These are phyloP conservation scores for Olyra latifolia DNA, from an alignment of 176 grass and related monocot species.

Conservation along the genomic window DNA sequence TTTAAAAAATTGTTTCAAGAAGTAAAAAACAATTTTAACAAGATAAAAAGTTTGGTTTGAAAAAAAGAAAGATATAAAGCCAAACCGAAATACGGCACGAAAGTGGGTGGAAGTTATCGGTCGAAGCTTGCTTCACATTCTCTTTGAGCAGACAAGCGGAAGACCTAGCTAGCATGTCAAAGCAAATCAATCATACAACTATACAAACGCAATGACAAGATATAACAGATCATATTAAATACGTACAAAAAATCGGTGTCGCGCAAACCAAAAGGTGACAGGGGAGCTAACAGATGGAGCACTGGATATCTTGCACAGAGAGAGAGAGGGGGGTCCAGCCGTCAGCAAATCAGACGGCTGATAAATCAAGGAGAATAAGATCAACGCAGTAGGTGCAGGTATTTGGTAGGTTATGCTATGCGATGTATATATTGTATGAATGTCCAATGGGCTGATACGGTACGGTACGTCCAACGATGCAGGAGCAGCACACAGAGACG, in stretches of 20 bases:
- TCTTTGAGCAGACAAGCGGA: constrained; percentile 14
- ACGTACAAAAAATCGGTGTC: background rate
- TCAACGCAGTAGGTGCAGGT: background rate
- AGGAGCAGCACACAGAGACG: background rate
- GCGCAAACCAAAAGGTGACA: background rate
- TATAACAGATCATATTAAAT: background rate
- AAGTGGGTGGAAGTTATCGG: background rate
- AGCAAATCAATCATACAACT: constrained; percentile 18
- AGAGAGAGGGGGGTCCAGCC: background rate
- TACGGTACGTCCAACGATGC: background rate
- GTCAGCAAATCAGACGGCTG: background rate
- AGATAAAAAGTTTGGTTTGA: no score
- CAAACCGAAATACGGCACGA: no score
- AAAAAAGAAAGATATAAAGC: no score
- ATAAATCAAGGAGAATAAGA: background rate
- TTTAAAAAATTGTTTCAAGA: no score
- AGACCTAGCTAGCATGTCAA: background rate
- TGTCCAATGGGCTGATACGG: background rate
- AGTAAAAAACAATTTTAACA: no score
- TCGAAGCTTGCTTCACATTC: constrained; percentile 7
- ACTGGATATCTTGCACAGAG: background rate
- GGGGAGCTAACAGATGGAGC: background rate
- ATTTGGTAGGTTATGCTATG: background rate
- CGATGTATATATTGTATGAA: background rate
- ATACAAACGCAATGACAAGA: background rate